Base-by-base conservation (phyloP, 2,329 filamentous ascomycete species). In the Incumbomyces delicatus region DNA sequence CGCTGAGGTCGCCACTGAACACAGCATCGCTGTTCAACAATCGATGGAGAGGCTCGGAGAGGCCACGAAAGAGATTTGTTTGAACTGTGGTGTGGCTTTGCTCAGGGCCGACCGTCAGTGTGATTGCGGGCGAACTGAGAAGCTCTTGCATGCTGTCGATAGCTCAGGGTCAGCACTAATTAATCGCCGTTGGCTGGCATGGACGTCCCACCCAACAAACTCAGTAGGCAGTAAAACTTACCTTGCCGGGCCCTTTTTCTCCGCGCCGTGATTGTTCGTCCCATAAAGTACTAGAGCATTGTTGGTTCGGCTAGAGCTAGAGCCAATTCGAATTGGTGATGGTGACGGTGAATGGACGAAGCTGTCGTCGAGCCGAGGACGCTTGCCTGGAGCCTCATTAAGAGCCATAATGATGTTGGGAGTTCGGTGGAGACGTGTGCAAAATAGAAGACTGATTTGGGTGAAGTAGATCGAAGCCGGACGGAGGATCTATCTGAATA, bases 141-240 rank as follows among this genome's bases (percentile, higher is more conserved):
- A 42, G 40, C 27, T 33, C 40, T n/a, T 42, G 13, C 40, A 42
- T 42, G 18, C 40, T 42, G 2, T 14, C 30, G 6, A 42, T n/a
- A 13, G 12, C 22, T 12, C 17, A 27, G 22, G 5, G 22, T 27
- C 4, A 27, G 22, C 22, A 27, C 22, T 27, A 8, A 27, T 27
- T 8, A 27, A 27, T 8, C 5, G 22, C 22, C 22, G 8, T 27
- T 27, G 4, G 5, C 4, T 5, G 8, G 22, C 4, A 27, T 27
- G 22, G 22, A 4, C 22, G 22, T 5, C 22, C 22, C 22, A 8
- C 22, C 8, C 22, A 27, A 27, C 22, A 27, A 27, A 27, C 22
- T 27, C 22, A 8, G 22, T 27, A n/a, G 22, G 22, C 4, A 27
- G 4, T 8, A 5, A 4, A 27, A 5, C 29, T 14, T 42, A 42